Evolutionary conservation across 2,329 filamentous ascomycete species (phyloP), one percentile per base, ranked within the genome.

Genomic region (Aspergillus carbonarius): DNA sequence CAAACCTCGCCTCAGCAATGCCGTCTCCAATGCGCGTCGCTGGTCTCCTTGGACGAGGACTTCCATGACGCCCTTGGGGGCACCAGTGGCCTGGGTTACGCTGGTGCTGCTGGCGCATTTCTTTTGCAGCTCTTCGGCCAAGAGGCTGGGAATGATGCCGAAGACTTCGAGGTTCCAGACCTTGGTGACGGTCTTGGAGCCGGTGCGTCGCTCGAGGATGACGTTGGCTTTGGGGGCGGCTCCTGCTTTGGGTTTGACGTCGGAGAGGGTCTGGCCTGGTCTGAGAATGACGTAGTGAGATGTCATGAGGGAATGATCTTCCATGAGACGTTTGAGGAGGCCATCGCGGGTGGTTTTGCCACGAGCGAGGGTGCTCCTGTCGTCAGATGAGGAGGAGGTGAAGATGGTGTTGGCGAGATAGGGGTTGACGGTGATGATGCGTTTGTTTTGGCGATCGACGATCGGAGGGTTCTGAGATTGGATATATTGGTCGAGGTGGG

Each of bases 11-110:
- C 79, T 82, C 60, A 81, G 81, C 64, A 90, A 70, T 27, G 85
- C 84, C 65, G 82, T 84, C 48, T 86, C 76, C 17, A 89, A 78
- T 15, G 82, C 83, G 60, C 84, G 82, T 57, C 81, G 82, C 74
- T 89, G 87, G 60, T 87, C 85, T 1, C 87, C 87, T 67, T 90
- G 87, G 3, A 89, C 81, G 74, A 88, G 79, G 18, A 90, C 82
- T 70, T 89, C 87, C 82, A 88, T 83, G 2, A 88, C 76, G 0
- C 85, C 85, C 64, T 83, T 83, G 64, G 86, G 84, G 8, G 85
- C 85, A 3, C 87, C 87, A 47, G 81, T 80, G 32, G 87, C 75
- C 64, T 85, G 83, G 34, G 84, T 81, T 1, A 89, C 84, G 60
- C 84, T 88, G 12, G 86, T 87, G 58, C 83, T 85, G n/a, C 87